Evolutionary conservation across 1,284 basidiomycete species (phyloP).

Genomic region (Leccinum griseonigrum): DNA sequence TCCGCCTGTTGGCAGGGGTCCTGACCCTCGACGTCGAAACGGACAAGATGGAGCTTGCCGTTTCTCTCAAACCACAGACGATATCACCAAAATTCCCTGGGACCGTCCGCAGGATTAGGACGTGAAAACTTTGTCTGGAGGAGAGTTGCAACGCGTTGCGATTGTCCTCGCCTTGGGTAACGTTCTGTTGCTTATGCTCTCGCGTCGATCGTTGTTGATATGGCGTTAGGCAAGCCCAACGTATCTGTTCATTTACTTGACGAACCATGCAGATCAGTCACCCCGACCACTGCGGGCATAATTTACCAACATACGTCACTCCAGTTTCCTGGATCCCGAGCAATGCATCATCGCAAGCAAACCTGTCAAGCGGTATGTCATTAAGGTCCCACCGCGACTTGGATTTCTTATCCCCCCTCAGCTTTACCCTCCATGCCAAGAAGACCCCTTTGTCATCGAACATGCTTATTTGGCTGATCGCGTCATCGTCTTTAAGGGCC

Average conservation of each 20-base stretch:
- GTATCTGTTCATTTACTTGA: constrained; percentile 87
- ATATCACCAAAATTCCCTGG: constrained; percentile 96
- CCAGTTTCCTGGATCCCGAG: constrained; percentile 92
- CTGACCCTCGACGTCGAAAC: constrained; percentile 75
- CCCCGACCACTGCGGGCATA: not conserved
- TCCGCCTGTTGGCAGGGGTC: constrained; percentile 73
- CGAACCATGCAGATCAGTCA: constrained; percentile 64
- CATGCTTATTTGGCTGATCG: constrained; percentile 97
- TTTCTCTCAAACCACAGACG: constrained; percentile 94
- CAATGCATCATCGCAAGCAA: constrained; percentile 97
- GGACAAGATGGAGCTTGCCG: constrained; percentile 75
- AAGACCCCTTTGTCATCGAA: constrained; percentile 96
- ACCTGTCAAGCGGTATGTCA: constrained; percentile 85
- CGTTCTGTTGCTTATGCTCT: constrained; percentile 13
- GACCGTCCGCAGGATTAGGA: constrained; percentile 70
- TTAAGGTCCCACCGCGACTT: not conserved
- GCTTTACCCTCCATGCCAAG: constrained; percentile 91
- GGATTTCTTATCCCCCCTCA: constrained; percentile 27
- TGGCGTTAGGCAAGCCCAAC: constrained; percentile 65
- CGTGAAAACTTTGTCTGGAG: not conserved
- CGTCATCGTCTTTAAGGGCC: constrained; percentile 92
- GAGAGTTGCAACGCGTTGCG: constrained; percentile 70
- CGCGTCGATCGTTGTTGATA: constrained; percentile 1
- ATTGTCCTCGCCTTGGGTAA: constrained; percentile 84
- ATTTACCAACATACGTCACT: constrained; percentile 13